phyloP scores from a whole-genome alignment of 73 alveolate species.

The Paramecium bursaria region DNA sequence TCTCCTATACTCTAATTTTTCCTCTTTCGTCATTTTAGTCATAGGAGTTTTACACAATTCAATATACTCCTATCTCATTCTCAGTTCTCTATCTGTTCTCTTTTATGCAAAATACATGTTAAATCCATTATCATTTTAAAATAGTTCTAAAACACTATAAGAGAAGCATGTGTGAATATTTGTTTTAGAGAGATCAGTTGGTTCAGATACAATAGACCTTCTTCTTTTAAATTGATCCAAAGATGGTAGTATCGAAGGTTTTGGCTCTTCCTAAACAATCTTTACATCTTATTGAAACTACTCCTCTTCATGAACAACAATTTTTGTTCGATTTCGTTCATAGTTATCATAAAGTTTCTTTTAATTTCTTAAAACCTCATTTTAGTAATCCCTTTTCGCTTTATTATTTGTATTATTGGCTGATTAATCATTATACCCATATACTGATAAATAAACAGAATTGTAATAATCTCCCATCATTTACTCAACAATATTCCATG shows the following conservation, averaged over 20 bases:
- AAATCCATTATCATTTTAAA: slow-evolving; percentile 74
- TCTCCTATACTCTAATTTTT: slow-evolving; percentile 68
- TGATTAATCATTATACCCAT: background rate
- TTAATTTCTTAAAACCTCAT: slow-evolving; percentile 28
- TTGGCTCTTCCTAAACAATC: background rate
- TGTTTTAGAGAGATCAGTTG: slow-evolving; percentile 14
- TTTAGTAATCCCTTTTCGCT: slow-evolving; percentile 11
- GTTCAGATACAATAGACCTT: background rate
- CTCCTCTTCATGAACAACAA: background rate
- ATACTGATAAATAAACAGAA: slow-evolving; percentile 51
- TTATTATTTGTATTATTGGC: slow-evolving; percentile 24
- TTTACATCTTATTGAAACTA: slow-evolving; percentile 1
- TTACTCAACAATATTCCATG: slow-evolving; percentile 55
- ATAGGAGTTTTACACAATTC: slow-evolving; percentile 73
- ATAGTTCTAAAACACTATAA: slow-evolving; percentile 80
- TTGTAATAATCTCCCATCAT: slow-evolving; percentile 62
- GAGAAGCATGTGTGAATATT: slow-evolving; percentile 84
- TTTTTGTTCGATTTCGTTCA: slow-evolving; percentile 4
- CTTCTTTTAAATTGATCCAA: background rate
- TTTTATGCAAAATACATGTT: slow-evolving; percentile 68
- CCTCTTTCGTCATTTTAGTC: slow-evolving; percentile 71
- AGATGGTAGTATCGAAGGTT: background rate
- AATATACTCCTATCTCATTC: slow-evolving; percentile 80
- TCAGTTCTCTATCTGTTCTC: slow-evolving; percentile 62
- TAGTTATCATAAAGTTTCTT: slow-evolving; percentile 22